Evolutionary conservation across 345 rosid genomes (phyloP), one percentile per base, ranked within the genome.

Genomic region (Microthlaspi erraticum): DNA sequence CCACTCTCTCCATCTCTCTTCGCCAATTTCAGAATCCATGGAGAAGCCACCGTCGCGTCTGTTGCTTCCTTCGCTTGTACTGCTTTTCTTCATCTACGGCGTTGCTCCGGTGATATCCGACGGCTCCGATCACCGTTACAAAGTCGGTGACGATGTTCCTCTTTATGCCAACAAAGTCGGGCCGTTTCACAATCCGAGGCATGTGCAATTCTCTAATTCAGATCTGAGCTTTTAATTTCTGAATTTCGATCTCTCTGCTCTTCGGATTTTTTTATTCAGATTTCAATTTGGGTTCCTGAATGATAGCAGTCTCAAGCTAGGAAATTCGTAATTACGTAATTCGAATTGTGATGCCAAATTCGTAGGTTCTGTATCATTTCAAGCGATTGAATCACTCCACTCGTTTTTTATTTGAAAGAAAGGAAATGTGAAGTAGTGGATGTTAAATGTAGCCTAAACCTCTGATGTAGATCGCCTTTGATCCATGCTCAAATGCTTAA

Each of bases 161-260:
- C 85, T 86, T 53, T 84, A 84, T 23, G 90, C 86, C 37, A 86
- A 86, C 68, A 86, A 86, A 69, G 90, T 86, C 43, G 90, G 86
- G 2, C 90, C 90, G 45, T 86, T 84, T 71, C 90, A 86, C 53
- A 86, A 86, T 53, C 90, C 90, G 45, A 86, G 88, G 90, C 81
- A 38, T 14, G 16, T 53, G 2, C 33, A 0, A 6, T 20, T 34
- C 41, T 41, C 46, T 41, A 32, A 54, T 41, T 55, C 74, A 75
- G 78, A 75, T 75, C 73, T 60, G 74, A 68, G 34, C 33, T 43
- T 65, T 31, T 16, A 8, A 2, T 71, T 48, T 49, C 5, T 3
- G 8, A 50, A 10, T 50, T 9, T 10, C 29, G 52, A 60, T 61
- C 19, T 54, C 66, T 56, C 14, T 9, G 3, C 8, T 26, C 18